phyloP scores from a whole-genome alignment of 306 rosid species.

The Quercus rubra region DNA sequence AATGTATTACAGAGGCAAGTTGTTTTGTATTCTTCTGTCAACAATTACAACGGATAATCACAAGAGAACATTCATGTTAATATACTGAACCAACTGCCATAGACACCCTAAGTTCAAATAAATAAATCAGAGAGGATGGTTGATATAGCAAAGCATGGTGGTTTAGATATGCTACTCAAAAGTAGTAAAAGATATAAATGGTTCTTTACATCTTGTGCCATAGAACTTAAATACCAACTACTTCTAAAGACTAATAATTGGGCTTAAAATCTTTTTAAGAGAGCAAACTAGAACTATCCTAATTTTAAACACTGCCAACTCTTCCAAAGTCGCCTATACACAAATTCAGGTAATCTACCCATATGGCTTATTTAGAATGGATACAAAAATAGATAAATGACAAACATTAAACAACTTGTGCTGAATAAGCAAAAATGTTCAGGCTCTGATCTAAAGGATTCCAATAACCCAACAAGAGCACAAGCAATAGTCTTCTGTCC shows the following conservation, averaged over 20 bases:
- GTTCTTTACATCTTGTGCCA: slow-evolving; percentile 15
- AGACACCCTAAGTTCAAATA: neutral
- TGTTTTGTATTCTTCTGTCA: neutral
- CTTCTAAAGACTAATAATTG: slow-evolving; percentile 2
- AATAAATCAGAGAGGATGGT: neutral
- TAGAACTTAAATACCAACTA: slow-evolving; percentile 4
- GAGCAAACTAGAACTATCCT: slow-evolving; percentile 2
- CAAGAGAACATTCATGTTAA: neutral
- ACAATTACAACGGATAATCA: neutral
- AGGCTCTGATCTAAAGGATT: slow-evolving; percentile 14
- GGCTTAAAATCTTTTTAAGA: neutral
- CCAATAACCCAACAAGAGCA: slow-evolving; percentile 26
- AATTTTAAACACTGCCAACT: slow-evolving; percentile 18
- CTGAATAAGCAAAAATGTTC: slow-evolving; percentile 13
- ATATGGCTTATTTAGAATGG: slow-evolving; percentile 22
- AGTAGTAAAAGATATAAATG: neutral
- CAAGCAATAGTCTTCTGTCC: slow-evolving; percentile 42
- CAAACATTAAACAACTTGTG: slow-evolving; percentile 20
- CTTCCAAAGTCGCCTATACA: slow-evolving; percentile 28
- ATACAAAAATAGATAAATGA: slow-evolving; percentile 27
- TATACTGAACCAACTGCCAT: neutral
- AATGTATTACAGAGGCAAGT: neutral
- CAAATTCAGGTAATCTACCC: slow-evolving; percentile 28
- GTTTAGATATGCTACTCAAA: neutral
- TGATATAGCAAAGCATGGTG: neutral